Evolutionary conservation across 768 basidiomycete genomes (phyloP), one percentile per base, ranked within the genome.

Genomic region (Mycena rebaudengoi): DNA sequence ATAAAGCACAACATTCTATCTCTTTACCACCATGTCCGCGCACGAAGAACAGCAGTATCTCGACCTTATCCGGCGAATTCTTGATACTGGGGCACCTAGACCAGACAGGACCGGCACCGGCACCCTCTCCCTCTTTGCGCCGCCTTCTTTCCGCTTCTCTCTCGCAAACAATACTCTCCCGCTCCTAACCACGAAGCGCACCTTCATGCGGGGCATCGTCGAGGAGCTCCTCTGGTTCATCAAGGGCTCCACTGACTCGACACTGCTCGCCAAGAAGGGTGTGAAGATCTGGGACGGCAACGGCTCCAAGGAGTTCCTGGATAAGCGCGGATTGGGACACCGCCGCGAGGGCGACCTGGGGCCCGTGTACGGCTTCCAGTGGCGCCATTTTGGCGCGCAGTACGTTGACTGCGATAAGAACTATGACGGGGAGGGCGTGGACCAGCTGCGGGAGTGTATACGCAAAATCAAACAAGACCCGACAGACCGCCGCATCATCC

Each of bases 251-350:
- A 98, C 96, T 0, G 95, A 98, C 78, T 88, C 92, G 0, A 88
- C 80, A 6, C 68, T 89, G 0, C 84, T 99, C 39, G 87, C 89
- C 1, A 82, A 85, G 29, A 93, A 93, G 73, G 95, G 94, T 52
- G 86, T 99, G 64, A 92, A 93, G 75, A 99, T 99, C 70, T 99
- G 98, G 98, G 96, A 98, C 73, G 96, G 96, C 0, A 99, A 99
- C 67, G 96, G 95, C 8, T 91, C 91, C 3, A 87, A 90, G 64
- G 91, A 87, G 68, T 99, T 97, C 71, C 78, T 99, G 28, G 93
- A 95, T 72, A 84, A 85, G 60, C 82, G 94, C 20, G 97, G 98
- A 3, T 76, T 99, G n/a, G 85, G 84, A 0, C 90, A 96, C 73
- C 82, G 95, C 29, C 80, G 92, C 7, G 92, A 94, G 73, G 97